Evolutionary conservation across 1,284 basidiomycete species (phyloP).

Genomic region (Fereydounia khargensis): DNA sequence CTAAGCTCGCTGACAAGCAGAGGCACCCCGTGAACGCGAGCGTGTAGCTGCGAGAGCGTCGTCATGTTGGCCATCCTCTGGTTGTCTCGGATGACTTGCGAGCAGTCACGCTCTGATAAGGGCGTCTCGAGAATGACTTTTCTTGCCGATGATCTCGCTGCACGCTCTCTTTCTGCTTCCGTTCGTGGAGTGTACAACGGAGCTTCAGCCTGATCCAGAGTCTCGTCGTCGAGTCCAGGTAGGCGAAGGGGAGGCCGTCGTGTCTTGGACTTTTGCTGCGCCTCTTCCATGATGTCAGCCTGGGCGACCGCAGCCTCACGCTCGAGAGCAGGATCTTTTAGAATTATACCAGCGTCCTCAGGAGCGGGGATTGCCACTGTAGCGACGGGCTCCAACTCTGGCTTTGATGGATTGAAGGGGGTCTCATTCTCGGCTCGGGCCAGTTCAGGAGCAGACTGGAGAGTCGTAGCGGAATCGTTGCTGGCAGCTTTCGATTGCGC

Average conservation of each 20-base stretch:
- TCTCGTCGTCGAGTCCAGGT: neutral
- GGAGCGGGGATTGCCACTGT: neutral
- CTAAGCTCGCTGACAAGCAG: conserved; percentile 17
- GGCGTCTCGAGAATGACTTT: conserved; percentile 1
- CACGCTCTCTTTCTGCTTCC: conserved; percentile 27
- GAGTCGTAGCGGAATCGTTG: too few relatives aligned
- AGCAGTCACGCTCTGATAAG: conserved; percentile 5
- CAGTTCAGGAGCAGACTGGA: too few relatives aligned
- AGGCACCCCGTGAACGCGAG: conserved; percentile 35
- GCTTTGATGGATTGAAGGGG: too few relatives aligned
- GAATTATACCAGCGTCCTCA: neutral
- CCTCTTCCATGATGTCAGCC: neutral
- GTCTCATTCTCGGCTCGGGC: too few relatives aligned
- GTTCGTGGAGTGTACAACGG: conserved; percentile 29
- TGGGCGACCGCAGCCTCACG: neutral
- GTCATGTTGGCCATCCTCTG: conserved; percentile 21
- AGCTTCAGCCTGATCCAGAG: neutral
- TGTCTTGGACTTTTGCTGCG: too few relatives aligned
- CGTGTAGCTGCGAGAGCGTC: conserved; percentile 25
- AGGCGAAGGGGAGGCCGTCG: neutral
- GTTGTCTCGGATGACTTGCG: conserved; percentile 22
- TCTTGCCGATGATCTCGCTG: conserved; percentile 3
- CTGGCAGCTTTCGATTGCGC: too few relatives aligned
- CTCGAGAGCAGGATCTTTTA: neutral
- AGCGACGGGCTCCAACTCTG: too few relatives aligned